Evolutionary conservation across 2,329 filamentous ascomycete genomes (phyloP), one percentile per base, ranked within the genome.

Genomic region (Nemania sp.): DNA sequence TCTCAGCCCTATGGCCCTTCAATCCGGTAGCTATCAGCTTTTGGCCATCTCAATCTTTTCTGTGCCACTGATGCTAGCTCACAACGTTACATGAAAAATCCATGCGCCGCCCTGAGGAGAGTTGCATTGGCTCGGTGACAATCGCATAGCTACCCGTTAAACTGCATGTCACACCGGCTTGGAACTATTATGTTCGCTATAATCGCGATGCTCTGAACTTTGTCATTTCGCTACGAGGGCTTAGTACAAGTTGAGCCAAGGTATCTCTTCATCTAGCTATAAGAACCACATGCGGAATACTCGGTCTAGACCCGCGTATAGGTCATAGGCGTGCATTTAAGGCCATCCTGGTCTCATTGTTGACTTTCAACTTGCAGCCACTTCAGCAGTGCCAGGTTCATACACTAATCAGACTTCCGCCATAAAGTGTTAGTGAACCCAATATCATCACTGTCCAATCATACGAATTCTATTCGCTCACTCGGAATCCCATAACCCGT

Each of bases 361-460:
- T 31, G 33, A 42, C 34, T 43, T 41, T 44, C 40, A 24, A 42
- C 30, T 20, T 12, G 53, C 17, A 40, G 31, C 26, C 26, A 49
- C 28, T 19, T 44, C 51, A 43, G 47, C 19, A 22, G 33, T 31
- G 20, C 31, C 51, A 36, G 50, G 57, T 54, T 58, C 39, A 52
- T 43, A 37, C 37, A 28, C 42, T 36, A 41, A 61, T 60, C 48
- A 64, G 49, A 63, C 57, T 64, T 61, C 56, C 42, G 30, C 48
- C 28, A 17, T 51, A 37, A 23, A 39, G 50, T 42, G 48, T 48
- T 51, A 52, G 39, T 33, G 53, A 62, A 51, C 56, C 52, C 52
- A 61, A 54, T 34, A 34, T 30, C 23, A 26, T 43, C 39, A 19
- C 20, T 44, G 31, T 14, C 57, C 57, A 49, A 52, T 52, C 49